Conservation (phyloP, 1,284 basidiomycete genomes). For the Wolfiporia cocos region DNA sequence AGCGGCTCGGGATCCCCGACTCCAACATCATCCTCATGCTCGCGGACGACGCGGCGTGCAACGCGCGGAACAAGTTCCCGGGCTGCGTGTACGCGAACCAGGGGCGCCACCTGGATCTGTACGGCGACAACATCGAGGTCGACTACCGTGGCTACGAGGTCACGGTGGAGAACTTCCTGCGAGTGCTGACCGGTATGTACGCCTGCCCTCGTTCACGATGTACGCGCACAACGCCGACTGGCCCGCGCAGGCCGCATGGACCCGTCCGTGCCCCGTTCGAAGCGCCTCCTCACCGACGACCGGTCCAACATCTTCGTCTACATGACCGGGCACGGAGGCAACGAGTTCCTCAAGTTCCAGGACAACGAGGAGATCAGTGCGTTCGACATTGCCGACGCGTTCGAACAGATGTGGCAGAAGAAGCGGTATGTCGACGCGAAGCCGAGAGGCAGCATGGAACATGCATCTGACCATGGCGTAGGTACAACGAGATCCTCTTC, state of each 20-base stretch:
- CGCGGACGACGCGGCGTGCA: slow-evolving; percentile 95
- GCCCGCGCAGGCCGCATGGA: slow-evolving; percentile 56
- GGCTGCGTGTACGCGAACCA: slow-evolving; percentile 87
- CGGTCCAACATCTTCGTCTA: slow-evolving; percentile 96
- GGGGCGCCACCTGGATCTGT: slow-evolving; percentile 79
- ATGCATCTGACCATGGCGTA: no score
- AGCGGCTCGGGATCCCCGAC: slow-evolving; percentile 95
- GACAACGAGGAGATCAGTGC: slow-evolving; percentile 98
- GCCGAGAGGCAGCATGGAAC: no score
- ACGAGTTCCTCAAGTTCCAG: slow-evolving; percentile 98
- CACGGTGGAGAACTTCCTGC: slow-evolving; percentile 92
- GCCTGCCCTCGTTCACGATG: not conserved
- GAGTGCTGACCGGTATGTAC: slow-evolving; percentile 78
- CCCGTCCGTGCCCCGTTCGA: slow-evolving; percentile 79
- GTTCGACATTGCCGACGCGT: slow-evolving; percentile 93
- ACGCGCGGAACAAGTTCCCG: slow-evolving; percentile 87
- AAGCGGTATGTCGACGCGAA: slow-evolving; percentile 56
- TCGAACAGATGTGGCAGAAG: slow-evolving; percentile 99
- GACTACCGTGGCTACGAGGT: slow-evolving; percentile 98
- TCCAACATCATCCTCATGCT: slow-evolving; percentile 99
- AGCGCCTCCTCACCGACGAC: slow-evolving; percentile 87
- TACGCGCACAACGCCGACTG: not conserved
- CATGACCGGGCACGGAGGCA: slow-evolving; percentile 97
- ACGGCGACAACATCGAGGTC: slow-evolving; percentile 95
- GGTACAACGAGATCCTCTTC: slow-evolving; percentile 96